These are phyloP conservation scores for Beauveria pseudobassiana DNA, from an alignment of 2,329 filamentous ascomycete species.

Conservation along the genomic window DNA sequence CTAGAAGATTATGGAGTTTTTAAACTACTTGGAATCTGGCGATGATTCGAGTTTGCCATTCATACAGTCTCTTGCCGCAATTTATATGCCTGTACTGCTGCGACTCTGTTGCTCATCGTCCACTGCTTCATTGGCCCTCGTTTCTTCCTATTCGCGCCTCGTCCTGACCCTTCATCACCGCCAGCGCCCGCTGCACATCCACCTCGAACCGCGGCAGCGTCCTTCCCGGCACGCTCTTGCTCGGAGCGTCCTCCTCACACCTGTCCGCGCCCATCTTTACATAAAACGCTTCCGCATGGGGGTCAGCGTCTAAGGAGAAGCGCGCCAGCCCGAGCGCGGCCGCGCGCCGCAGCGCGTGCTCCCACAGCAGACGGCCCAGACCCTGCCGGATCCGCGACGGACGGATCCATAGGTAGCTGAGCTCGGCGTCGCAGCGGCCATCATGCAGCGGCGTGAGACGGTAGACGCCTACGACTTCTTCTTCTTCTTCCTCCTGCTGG, in stretches of 20 bases:
- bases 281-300: slow-evolving; percentile 5
- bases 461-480: neutral
- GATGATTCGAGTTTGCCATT: too few species aligned
- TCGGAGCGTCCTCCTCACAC: neutral
- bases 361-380: slow-evolving; percentile 1
- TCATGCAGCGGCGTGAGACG: neutral
- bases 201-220: neutral
- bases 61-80: too few species aligned
- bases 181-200: neutral
- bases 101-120: too few species aligned
- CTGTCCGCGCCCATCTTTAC: neutral
- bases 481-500: neutral
- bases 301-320: neutral
- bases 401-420: slow-evolving; percentile 2
- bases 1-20: neutral
- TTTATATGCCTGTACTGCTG: too few species aligned
- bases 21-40: neutral
- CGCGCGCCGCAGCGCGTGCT: neutral
- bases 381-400: neutral
- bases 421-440: neutral
- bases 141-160: too few species aligned
- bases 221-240: neutral
- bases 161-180: neutral
- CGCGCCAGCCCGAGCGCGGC: neutral
- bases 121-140: too few species aligned